Base-by-base conservation (phyloP, 768 basidiomycete species). In the Exsudoporus frostii region DNA sequence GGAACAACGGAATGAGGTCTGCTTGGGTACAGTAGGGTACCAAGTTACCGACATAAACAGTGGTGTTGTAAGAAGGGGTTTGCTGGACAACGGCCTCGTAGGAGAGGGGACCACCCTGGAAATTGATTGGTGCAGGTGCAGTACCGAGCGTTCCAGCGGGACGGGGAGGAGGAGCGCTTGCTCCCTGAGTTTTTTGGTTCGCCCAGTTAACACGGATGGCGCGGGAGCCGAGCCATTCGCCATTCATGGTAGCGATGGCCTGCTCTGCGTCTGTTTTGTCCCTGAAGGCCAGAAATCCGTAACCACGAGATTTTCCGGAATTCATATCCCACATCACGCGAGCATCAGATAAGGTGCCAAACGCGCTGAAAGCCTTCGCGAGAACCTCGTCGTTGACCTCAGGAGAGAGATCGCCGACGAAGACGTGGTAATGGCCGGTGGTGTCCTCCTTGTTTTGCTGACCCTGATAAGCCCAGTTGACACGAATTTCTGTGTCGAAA, bases 261-360 rank as follows among this genome's bases (percentile, higher is more conserved):
- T 98, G 97, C 71, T 99, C 97, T 30, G 97, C 97, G 65, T 99
- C 97, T 48, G 96, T 92, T 75, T 96, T 95, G 78, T 99, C 97
- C 65, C 96, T 83, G 82, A 98, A 98, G 3, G 96, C 95, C 59
- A 98, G 83, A 81, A 98, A 98, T 46, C 96, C 95, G 68, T 98
- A 98, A 38, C 96, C 96, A 65, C 96, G 88, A 65, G 89, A 92
- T 77, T 98, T 98, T 56, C 97, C 97, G 48, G 95, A 96, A 75
- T 95, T 97, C 93, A 98, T 98, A 71, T 99, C 97, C 96, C 96
- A 98, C 96, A 98, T 98, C 55, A 98, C 97, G 32, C 97, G 85
- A 45, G 96, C 96, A 72, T 99, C 97, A 47, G 92, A 95, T 74
- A 99, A 81, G 56, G 89, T 90, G 30, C 94, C 95, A 69, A 99